These are phyloP conservation scores for Tubosaeta sp. DNA, from an alignment of 768 basidiomycete genomes.

Conservation along the genomic window DNA sequence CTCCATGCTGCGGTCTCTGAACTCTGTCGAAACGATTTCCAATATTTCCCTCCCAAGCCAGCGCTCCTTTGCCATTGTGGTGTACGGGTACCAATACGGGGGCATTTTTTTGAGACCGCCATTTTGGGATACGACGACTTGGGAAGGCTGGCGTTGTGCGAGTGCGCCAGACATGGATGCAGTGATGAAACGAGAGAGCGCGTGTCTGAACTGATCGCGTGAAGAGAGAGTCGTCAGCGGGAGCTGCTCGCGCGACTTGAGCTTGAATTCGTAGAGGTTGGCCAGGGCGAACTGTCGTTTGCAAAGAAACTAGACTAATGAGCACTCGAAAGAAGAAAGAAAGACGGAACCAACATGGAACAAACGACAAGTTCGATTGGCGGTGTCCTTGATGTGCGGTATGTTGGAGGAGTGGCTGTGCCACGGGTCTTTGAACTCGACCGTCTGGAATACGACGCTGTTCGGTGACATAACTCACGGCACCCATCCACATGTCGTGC, in stretches of 20 bases:
- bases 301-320: conserved; percentile 17
- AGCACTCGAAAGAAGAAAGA: not conserved
- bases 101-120: conserved; percentile 70
- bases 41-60: conserved; percentile 87
- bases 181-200: conserved; percentile 49
- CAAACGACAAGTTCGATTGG: conserved; percentile 24
- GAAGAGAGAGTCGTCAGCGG: conserved; percentile 47
- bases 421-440: no score
- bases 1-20: conserved; percentile 89
- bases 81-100: conserved; percentile 92
- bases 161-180: conserved; percentile 40
- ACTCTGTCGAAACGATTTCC: conserved; percentile 92
- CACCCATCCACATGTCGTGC: not conserved
- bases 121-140: conserved; percentile 10
- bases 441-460: no score
- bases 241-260: conserved; percentile 27
- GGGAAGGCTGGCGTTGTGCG: conserved; percentile 25
- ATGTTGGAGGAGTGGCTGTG: conserved; percentile 22
- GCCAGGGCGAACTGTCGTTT: conserved; percentile 30
- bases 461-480: not conserved
- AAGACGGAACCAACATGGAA: conserved; percentile 10
- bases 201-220: conserved; percentile 53
- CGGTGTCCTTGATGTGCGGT: conserved; percentile 15
- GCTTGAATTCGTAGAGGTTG: conserved; percentile 23
- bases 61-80: conserved; percentile 87